Conservation (phyloP, 2,329 filamentous ascomycete genomes). For the Hymenoscyphus albidus region DNA sequence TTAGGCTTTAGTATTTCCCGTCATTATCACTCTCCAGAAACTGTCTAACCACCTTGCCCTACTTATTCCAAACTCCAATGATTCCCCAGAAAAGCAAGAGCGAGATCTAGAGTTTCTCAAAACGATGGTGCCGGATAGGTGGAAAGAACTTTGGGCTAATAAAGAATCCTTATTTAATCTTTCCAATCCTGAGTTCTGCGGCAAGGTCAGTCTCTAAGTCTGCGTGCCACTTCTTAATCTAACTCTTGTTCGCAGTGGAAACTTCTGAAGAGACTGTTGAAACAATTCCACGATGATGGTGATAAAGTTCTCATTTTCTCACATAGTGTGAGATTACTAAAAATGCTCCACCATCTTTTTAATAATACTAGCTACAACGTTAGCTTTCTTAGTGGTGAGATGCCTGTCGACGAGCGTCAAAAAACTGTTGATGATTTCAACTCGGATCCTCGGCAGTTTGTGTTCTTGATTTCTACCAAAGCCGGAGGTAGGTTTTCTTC, state of each 20-base stretch:
- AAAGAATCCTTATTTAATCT: slow-evolving; percentile 77
- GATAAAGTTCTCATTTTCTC: slow-evolving; percentile 97
- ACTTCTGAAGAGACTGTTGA: slow-evolving; percentile 77
- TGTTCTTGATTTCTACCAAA: slow-evolving; percentile 92
- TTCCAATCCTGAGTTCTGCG: slow-evolving; percentile 86
- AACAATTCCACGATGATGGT: slow-evolving; percentile 83
- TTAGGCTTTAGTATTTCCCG: slow-evolving; percentile 75
- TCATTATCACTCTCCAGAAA: slow-evolving; percentile 78
- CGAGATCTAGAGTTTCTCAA: slow-evolving; percentile 72
- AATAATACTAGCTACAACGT: slow-evolving; percentile 85
- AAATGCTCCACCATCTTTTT: slow-evolving; percentile 81
- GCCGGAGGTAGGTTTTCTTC: slow-evolving; percentile 58
- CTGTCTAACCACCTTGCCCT: slow-evolving; percentile 90
- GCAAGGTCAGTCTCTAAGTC: slow-evolving; percentile 52
- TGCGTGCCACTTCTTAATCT: too few species aligned
- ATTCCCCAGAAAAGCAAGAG: slow-evolving; percentile 68
- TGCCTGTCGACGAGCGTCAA: slow-evolving; percentile 79
- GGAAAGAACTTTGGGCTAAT: slow-evolving; percentile 68
- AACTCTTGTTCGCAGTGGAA: slow-evolving; percentile 59
- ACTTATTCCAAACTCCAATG: slow-evolving; percentile 65
- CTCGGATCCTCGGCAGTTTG: slow-evolving; percentile 78
- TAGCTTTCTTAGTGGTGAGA: slow-evolving; percentile 82
- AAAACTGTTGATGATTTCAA: slow-evolving; percentile 88
- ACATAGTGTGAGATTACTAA: slow-evolving; percentile 80
- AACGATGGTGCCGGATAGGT: slow-evolving; percentile 69